Base-by-base conservation (phyloP, 2,329 filamentous ascomycete genomes). In the Colletotrichum sp. region DNA sequence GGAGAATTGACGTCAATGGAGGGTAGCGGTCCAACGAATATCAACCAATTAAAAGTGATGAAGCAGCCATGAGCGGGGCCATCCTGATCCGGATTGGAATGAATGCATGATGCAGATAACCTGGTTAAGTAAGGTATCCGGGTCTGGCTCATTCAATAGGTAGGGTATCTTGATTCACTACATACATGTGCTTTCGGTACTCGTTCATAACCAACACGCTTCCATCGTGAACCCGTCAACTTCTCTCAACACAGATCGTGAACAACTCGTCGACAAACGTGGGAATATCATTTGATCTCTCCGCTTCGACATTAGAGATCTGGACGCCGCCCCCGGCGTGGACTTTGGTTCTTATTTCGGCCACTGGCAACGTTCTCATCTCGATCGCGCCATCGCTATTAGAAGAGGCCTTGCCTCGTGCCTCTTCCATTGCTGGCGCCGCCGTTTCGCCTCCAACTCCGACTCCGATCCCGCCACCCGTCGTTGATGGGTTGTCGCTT, bases 231-330 rank as follows among this genome's bases (percentile, higher is more conserved):
- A 26, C 24, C 7, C 13, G 9, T 63, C 34, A 77, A n/a, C 66
- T 66, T 4, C 74, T 65, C 22, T 78, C 72, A 18, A 77, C 78
- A 28, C 78, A 81, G 32, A 81, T 76, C 16, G 78, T 77, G 77
- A 88, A 87, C 44, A 89, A 78, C 75, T 88, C 86, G 74, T 89
- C 87, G 30, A 89, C 87, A 79, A 87, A 89, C 3, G 86, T 88
- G 74, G 70, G 80, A 76, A 67, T 78, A 39, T 84, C 83, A 8
- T 80, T 83, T 30, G 79, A 79, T 60, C 83, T 84, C 77, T 86
- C 84, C 32, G 83, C 83, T 64, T 83, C 82, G 8, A 83, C 78
- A 18, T 83, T 82, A 1, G 84, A 81, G 12, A 81, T 81, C 60
- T 81, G 80, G 8, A 79, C 75, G 6, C 74, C 78, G 8, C 75